Evolutionary conservation across 208 protist species (phyloP).

Genomic region (Leishmania tarentolae): DNA sequence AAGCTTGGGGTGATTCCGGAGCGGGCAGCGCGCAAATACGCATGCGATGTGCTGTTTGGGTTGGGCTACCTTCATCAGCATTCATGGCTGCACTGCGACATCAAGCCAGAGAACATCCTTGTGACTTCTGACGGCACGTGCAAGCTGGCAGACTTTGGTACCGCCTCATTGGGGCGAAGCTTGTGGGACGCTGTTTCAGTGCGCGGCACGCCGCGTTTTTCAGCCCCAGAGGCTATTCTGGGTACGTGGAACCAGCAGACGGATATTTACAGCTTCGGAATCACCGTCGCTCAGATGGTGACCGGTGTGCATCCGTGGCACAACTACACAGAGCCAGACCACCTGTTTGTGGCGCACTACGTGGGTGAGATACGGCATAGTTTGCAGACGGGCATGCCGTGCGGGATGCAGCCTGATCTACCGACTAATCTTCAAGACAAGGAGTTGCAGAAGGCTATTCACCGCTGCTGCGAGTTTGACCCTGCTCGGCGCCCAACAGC

Average conservation of each 20-base stretch:
- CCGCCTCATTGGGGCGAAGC: constrained; percentile 60
- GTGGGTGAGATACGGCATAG: constrained; percentile 36
- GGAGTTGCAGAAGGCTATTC: constrained; percentile 46
- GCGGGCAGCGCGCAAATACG: constrained; percentile 51
- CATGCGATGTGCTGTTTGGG: constrained; percentile 69
- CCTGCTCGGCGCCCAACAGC: constrained; percentile 44
- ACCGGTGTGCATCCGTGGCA: constrained; percentile 68
- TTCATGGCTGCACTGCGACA: constrained; percentile 87
- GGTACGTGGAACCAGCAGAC: constrained; percentile 52
- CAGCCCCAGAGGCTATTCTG: constrained; percentile 69
- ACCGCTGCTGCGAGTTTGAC: constrained; percentile 49
- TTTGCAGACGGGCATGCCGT: constrained; percentile 28
- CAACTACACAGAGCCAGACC: constrained; percentile 44
- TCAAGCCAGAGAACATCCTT: constrained; percentile 93
- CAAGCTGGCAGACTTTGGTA: constrained; percentile 92
- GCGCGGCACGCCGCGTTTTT: constrained; percentile 77
- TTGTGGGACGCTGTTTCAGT: constrained; percentile 33
- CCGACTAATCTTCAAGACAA: constrained; percentile 35
- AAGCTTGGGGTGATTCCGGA: constrained; percentile 46
- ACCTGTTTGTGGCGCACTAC: constrained; percentile 52
- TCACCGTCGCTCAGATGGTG: constrained; percentile 76
- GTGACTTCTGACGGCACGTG: constrained; percentile 71
- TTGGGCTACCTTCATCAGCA: constrained; percentile 84
- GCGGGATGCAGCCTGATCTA: constrained; percentile 51
- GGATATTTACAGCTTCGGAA: constrained; percentile 88